Conservation (phyloP, 257 asterid genomes). For the Perilla frutescens region DNA sequence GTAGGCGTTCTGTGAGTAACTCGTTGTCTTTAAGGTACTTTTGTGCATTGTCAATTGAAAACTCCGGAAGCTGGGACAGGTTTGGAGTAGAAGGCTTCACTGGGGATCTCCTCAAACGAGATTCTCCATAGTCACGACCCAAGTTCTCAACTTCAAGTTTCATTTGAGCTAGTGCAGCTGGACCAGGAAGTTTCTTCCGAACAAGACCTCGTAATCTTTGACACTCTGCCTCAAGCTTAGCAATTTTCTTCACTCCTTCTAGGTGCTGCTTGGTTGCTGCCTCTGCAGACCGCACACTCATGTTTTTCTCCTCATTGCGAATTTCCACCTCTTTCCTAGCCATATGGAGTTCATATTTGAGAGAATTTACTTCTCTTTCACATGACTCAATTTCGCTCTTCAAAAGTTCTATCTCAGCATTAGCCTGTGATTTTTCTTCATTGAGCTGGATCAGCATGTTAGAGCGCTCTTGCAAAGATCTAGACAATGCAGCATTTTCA, state of each 20-base stretch:
- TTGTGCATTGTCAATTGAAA: constrained; percentile 66
- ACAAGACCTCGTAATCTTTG: constrained; percentile 97
- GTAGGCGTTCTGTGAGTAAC: constrained; percentile 72
- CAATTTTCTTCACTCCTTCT: constrained; percentile 91
- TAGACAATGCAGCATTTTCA: constrained; percentile 81
- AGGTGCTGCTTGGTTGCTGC: constrained; percentile 90
- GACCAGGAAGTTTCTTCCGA: constrained; percentile 92
- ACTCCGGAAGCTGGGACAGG: constrained; percentile 60
- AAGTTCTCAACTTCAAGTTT: constrained; percentile 90
- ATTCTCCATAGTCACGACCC: constrained; percentile 81
- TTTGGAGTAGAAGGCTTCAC: constrained; percentile 75
- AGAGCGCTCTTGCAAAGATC: constrained; percentile 94
- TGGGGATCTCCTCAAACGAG: constrained; percentile 76
- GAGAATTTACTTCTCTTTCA: constrained; percentile 79
- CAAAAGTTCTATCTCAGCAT: constrained; percentile 72
- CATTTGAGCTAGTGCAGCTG: constrained; percentile 99
- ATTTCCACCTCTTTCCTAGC: constrained; percentile 87
- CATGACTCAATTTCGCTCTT: constrained; percentile 69
- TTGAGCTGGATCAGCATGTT: constrained; percentile 78
- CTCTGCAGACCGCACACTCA: constrained; percentile 94
- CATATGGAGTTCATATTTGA: constrained; percentile 81
- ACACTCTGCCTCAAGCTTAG: constrained; percentile 95
- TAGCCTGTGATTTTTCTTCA: constrained; percentile 84
- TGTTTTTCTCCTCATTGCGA: constrained; percentile 93
- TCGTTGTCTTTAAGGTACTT: constrained; percentile 74